phyloP scores from a whole-genome alignment of 2,329 filamentous ascomycete species.

The Trichothecium sympodiale region DNA sequence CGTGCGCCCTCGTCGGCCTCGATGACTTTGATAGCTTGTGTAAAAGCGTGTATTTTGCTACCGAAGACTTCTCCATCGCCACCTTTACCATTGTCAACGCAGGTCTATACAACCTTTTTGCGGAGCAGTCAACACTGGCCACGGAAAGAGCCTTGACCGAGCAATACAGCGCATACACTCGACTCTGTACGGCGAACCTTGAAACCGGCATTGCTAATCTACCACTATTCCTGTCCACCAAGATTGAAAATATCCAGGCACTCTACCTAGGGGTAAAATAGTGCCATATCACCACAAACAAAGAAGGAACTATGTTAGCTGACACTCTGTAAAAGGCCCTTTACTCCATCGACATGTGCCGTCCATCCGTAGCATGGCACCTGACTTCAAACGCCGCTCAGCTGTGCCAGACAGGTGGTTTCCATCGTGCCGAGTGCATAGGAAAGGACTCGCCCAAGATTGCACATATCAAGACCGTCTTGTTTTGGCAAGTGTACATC shows the following conservation, averaged over 20 bases:
- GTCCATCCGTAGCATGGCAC: conserved; percentile 54
- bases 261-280: conserved; percentile 47
- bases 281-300: no score
- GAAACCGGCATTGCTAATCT: conserved; percentile 40
- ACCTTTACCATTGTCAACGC: conserved; percentile 39
- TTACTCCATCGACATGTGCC: conserved; percentile 51
- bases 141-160: conserved; percentile 19
- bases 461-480: conserved; percentile 24
- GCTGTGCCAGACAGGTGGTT: conserved; percentile 51
- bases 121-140: conserved; percentile 30
- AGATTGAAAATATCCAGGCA: conserved; percentile 43
- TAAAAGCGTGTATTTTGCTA: conserved; percentile 37
- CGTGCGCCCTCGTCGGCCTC: conserved; percentile 37
- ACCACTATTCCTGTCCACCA: conserved; percentile 44
- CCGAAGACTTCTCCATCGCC: conserved; percentile 37
- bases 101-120: conserved; percentile 37
- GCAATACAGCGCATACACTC: conserved; percentile 25
- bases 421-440: conserved; percentile 34
- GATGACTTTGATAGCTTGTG: conserved; percentile 39
- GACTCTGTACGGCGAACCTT: conserved; percentile 34
- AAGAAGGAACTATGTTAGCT: no score
- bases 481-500: conserved; percentile 43
- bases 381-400: conserved; percentile 46
- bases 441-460: conserved; percentile 19
- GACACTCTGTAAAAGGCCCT: conserved; percentile 31